Evolutionary conservation across 2,329 filamentous ascomycete species (phyloP).

Genomic region (Penicillium sp.): DNA sequence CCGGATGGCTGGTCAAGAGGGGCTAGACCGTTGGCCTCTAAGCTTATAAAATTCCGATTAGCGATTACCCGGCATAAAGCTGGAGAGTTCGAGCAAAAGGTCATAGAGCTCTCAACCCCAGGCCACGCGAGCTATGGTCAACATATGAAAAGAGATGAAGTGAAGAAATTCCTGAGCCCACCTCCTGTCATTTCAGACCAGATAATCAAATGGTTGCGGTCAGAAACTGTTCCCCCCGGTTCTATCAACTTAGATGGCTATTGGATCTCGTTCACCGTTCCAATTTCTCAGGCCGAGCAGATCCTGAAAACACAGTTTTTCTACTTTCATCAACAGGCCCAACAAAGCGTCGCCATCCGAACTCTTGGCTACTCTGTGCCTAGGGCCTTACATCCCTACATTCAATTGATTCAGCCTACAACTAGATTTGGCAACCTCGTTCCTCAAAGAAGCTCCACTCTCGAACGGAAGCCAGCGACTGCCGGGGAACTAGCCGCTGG

Average conservation of each 20-base stretch:
- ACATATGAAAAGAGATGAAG: slow-evolving; percentile 60
- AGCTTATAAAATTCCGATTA: slow-evolving; percentile 49
- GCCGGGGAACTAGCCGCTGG: slow-evolving; percentile 24
- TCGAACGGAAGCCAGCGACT: slow-evolving; percentile 12
- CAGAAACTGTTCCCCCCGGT: slow-evolving; percentile 47
- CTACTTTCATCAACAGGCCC: slow-evolving; percentile 51
- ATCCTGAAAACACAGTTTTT: slow-evolving; percentile 59
- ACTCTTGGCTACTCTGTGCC: slow-evolving; percentile 63
- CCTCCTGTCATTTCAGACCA: slow-evolving; percentile 47
- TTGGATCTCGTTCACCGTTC: slow-evolving; percentile 58
- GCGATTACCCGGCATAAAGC: slow-evolving; percentile 51
- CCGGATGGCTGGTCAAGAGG: slow-evolving; percentile 38
- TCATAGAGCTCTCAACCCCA: slow-evolving; percentile 63
- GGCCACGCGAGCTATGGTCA: slow-evolving; percentile 58
- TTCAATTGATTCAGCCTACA: slow-evolving; percentile 65
- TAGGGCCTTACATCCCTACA: slow-evolving; percentile 50
- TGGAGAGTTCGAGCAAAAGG: slow-evolving; percentile 55
- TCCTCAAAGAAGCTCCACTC: slow-evolving; percentile 40
- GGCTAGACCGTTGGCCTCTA: slow-evolving; percentile 31
- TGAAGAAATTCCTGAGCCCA: slow-evolving; percentile 56
- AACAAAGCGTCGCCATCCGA: slow-evolving; percentile 50
- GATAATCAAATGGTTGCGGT: slow-evolving; percentile 56
- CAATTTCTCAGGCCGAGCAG: slow-evolving; percentile 47
- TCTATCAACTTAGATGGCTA: slow-evolving; percentile 54
- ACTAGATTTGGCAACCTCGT: slow-evolving; percentile 58